Conservation (phyloP, 768 basidiomycete species). For the Mycena filopes region DNA sequence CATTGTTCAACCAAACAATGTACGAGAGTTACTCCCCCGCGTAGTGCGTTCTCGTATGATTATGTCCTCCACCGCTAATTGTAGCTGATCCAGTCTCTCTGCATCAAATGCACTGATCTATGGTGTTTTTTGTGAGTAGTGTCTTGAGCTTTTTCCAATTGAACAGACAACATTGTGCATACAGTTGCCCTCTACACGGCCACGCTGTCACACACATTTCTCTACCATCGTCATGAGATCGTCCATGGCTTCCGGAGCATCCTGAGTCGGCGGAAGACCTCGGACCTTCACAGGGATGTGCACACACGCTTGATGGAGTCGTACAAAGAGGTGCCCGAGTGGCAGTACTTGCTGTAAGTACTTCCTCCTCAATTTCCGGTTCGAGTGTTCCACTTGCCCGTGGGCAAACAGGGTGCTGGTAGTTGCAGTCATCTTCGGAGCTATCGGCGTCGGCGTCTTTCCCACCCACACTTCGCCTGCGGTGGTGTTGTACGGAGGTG, state of each 20-base stretch:
- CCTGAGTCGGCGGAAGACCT: conserved; percentile 43
- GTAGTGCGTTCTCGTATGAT: conserved; percentile 26
- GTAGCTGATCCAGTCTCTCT: conserved; percentile 12
- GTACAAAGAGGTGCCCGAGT: conserved; percentile 55
- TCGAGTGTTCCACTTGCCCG: no score
- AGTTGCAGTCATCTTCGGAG: conserved; percentile 42
- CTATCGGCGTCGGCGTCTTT: conserved; percentile 42
- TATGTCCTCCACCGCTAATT: neutral
- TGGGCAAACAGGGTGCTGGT: conserved; percentile 38
- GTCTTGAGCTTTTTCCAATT: no score
- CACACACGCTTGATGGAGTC: conserved; percentile 54
- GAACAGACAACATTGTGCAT: neutral
- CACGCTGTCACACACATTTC: conserved; percentile 49
- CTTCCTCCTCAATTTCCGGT: neutral
- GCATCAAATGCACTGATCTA: conserved; percentile 44
- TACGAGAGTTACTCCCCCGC: conserved; percentile 53
- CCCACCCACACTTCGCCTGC: conserved; percentile 47
- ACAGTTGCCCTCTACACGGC: conserved; percentile 42
- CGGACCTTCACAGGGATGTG: conserved; percentile 47
- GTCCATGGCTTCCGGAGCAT: conserved; percentile 34
- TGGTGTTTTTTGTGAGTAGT: conserved; percentile 35
- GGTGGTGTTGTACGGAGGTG: conserved; percentile 36
- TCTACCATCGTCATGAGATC: conserved; percentile 57
- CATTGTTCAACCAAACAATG: conserved; percentile 43
- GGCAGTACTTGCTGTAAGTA: conserved; percentile 51